These are phyloP conservation scores for Umbelopsis isabellina DNA, from an alignment of 192 early-diverging fungal species.

Conservation along the genomic window DNA sequence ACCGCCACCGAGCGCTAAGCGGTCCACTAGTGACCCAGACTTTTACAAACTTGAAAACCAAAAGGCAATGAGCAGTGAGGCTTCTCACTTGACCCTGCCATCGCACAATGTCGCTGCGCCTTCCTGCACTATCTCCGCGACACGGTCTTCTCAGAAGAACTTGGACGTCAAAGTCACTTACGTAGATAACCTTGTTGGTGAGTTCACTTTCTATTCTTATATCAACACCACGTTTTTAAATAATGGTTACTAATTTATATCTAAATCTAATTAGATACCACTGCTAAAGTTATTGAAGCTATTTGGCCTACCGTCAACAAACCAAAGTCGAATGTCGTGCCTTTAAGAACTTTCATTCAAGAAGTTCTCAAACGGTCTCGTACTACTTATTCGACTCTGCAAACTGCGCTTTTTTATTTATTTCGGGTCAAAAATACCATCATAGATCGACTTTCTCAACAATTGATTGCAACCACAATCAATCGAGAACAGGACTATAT, in stretches of 20 bases:
- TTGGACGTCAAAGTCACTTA: conserved; percentile 22
- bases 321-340: conserved; percentile 46
- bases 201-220: conserved; percentile 9
- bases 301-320: conserved; percentile 48
- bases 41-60: conserved; percentile 7
- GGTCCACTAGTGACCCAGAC: conserved; percentile 10
- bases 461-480: conserved; percentile 3
- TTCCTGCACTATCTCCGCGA: neutral
- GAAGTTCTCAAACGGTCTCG: conserved; percentile 75
- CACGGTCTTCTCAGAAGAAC: neutral
- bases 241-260: conserved; percentile 4
- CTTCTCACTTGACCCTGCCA: neutral
- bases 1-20: conserved; percentile 19
- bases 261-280: conserved; percentile 45
- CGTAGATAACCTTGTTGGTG: conserved; percentile 41
- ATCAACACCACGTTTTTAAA: conserved; percentile 1
- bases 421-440: conserved; percentile 47
- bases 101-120: neutral
- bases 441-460: conserved; percentile 16
- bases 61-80: conserved; percentile 4
- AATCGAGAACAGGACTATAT: conserved; percentile 43
- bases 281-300: conserved; percentile 59
- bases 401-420: conserved; percentile 77
- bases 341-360: conserved; percentile 70
- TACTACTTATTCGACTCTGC: conserved; percentile 78